Conservation (phyloP, 768 basidiomycete genomes). For the Pleurotus tuber-regium region DNA sequence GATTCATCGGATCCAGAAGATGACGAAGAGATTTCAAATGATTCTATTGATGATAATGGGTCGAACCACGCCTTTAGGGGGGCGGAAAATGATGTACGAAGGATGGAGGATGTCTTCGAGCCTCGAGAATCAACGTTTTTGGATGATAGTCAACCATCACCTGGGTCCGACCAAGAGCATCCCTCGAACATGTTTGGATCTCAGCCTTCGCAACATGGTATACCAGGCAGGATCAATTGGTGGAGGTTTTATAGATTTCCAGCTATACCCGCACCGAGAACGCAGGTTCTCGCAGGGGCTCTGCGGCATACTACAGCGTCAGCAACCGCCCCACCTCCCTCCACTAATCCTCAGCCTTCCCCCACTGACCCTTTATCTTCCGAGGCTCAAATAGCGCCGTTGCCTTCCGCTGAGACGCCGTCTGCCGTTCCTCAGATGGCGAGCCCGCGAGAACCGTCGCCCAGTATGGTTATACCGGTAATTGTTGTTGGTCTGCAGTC, state of each 20-base stretch:
- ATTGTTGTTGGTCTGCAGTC: conserved; percentile 83
- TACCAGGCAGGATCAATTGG: conserved; percentile 62
- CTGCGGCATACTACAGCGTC: background rate
- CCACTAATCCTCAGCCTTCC: background rate
- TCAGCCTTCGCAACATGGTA: conserved; percentile 18
- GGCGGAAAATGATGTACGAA: background rate
- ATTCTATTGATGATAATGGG: background rate
- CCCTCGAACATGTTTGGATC: too few relatives aligned
- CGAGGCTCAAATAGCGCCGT: conserved; percentile 8
- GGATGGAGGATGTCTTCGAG: too few relatives aligned
- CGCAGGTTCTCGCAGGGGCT: conserved; percentile 4
- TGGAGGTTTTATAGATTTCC: conserved; percentile 86
- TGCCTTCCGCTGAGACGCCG: too few relatives aligned
- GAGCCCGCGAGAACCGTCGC: conserved; percentile 8
- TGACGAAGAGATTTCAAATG: background rate
- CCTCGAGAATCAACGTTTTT: too few relatives aligned
- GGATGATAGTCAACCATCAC: too few relatives aligned
- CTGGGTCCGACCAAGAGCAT: too few relatives aligned
- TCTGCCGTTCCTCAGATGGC: conserved; percentile 16
- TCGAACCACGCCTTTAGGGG: background rate
- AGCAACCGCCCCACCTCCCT: background rate
- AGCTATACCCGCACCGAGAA: conserved; percentile 47
- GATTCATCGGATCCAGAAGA: background rate
- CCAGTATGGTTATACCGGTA: conserved; percentile 66
- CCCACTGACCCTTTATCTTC: conserved; percentile 17